Evolutionary conservation across 768 basidiomycete genomes (phyloP), one percentile per base, ranked within the genome.

Genomic region (Collybiopsis confluens): DNA sequence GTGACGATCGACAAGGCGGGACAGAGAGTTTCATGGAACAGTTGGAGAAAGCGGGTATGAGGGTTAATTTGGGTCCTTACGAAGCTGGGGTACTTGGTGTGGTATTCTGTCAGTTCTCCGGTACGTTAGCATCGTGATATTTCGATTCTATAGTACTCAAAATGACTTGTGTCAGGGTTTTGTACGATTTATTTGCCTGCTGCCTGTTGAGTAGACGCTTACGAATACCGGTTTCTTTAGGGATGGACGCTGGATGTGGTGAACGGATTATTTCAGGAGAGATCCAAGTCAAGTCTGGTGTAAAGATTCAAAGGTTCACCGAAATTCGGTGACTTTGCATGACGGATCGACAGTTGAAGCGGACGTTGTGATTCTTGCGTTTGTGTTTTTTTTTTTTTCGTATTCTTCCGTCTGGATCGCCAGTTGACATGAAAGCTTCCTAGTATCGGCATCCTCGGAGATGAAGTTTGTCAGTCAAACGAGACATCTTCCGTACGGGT

Each of bases 261-360:
- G 71, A 80, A 59, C 67, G 76, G 54, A 77, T 84, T 58, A 72
- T 72, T 36, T 68, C 75, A 40, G 80, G 81, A 6, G 73, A 80
- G 59, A 77, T 84, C 64, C 78, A 79, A 60, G 63, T 84, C 54
- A 83, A 82, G 68, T 77, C 76, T 57, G 80, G 79, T 41, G 64
- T 68, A n/a, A 70, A 74, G 55, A 67, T 78, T 30, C 63, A 66
- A 18, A 58, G 58, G 13, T 71, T 78, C 60, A 65, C 60, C 13
- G 55, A 62, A n/a, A 56, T 38, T 67, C 65, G 16, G 56, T 76
- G 2, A 47, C 69, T 13, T 74, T 78, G 56, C 63, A 64, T 1
- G 70, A 77, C 54, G 70, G 70, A 7, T 65, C 64, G 24, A 61
- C 63, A 24, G 58, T 77, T 3, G 60, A 69, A 30, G 74, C 70